A percentile compares a stretch with the other conserved stretches of the same genome.
Conservation (phyloP, 2,329 filamentous ascomycete genomes). For the Colletotrichum sp. region DNA sequence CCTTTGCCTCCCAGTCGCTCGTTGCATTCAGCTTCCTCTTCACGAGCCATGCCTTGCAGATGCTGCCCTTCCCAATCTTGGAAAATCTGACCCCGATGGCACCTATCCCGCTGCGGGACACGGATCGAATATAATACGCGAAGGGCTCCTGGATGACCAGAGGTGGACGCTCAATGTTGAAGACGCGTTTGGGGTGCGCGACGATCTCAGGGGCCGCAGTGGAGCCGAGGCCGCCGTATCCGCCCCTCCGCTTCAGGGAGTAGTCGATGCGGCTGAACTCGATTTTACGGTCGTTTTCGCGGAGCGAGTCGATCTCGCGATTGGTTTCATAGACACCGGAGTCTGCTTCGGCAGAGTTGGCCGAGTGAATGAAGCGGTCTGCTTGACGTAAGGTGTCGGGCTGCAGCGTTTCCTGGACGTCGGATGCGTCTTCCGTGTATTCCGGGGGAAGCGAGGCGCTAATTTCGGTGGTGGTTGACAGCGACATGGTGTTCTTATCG, state of each 20-base stretch:
- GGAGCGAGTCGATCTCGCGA: conserved; percentile 35
- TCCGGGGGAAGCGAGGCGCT: neutral
- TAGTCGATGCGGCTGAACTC: conserved; percentile 36
- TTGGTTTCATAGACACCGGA: conserved; percentile 41
- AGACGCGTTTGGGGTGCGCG: conserved; percentile 36
- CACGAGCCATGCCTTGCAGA: conserved; percentile 23
- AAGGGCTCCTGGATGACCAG: conserved; percentile 32
- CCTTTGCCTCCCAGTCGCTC: conserved; percentile 24
- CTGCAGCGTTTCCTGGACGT: conserved; percentile 23
- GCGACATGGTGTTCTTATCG: neutral
- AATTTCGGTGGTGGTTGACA: neutral
- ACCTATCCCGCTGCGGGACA: neutral
- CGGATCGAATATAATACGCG: conserved; percentile 28
- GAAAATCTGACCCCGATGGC: neutral
- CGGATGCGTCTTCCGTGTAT: neutral
- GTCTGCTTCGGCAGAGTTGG: conserved; percentile 26
- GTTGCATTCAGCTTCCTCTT: neutral
- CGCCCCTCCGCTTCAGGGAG: conserved; percentile 23
- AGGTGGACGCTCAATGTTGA: conserved; percentile 37
- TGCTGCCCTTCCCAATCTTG: conserved; percentile 1
- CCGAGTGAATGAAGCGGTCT: conserved; percentile 37
- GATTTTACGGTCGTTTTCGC: conserved; percentile 34
- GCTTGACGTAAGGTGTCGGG: conserved; percentile 36
- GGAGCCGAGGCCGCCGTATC: neutral
- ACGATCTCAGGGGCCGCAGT: conserved; percentile 26